phyloP scores from a whole-genome alignment of 257 asterid genomes.

The Thymus mandschuricus region DNA sequence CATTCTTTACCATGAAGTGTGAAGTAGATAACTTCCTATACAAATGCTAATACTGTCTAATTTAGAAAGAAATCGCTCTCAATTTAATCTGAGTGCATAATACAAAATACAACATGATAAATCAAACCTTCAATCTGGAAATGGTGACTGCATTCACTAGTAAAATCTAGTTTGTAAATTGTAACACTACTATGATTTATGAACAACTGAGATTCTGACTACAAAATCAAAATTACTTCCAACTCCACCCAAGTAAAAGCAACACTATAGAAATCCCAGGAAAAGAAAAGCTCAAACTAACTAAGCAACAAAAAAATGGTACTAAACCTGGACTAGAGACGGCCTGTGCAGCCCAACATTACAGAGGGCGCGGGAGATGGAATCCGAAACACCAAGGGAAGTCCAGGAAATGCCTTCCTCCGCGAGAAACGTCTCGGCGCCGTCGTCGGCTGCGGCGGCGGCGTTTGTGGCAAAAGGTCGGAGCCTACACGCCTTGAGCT shows the following conservation, averaged over 20 bases:
- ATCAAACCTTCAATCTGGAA: background rate
- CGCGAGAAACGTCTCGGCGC: conserved; percentile 72
- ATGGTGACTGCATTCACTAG: background rate
- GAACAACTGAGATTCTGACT: background rate
- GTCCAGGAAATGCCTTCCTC: conserved; percentile 80
- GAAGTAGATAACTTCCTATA: background rate
- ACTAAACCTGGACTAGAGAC: conserved; percentile 78
- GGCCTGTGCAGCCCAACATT: conserved; percentile 78
- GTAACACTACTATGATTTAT: no score
- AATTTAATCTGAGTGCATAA: conserved; percentile 14
- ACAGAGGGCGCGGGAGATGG: conserved; percentile 60
- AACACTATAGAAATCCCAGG: conserved; percentile 2
- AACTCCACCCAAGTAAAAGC: background rate
- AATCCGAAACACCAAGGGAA: conserved; percentile 77
- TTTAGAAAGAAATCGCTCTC: conserved; percentile 1
- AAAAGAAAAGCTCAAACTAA: background rate
- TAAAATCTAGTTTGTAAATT: no score
- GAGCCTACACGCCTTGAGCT: conserved; percentile 36
- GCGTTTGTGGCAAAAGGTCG: conserved; percentile 54
- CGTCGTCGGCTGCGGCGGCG: conserved; percentile 41
- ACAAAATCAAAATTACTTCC: conserved; percentile 4
- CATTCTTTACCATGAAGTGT: background rate
- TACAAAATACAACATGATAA: conserved; percentile 17
- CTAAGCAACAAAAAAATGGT: background rate
- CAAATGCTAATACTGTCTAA: background rate